These are phyloP conservation scores for Nymphaea thermarum DNA, from an alignment of 164 flowering plant species.

Conservation along the genomic window DNA sequence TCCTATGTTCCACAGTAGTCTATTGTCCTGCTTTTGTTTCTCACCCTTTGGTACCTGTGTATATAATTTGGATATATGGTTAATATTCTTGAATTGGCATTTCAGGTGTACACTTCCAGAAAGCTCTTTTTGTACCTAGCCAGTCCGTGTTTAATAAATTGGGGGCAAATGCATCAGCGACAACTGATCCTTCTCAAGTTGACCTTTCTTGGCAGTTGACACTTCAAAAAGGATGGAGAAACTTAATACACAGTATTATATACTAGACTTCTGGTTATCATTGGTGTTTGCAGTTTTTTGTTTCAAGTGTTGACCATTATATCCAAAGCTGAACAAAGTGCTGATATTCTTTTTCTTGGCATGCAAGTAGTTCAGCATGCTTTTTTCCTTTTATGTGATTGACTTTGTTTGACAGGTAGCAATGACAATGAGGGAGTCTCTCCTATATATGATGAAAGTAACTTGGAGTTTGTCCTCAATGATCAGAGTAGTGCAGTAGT, in stretches of 20 bases:
- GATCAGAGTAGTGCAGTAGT: conserved; percentile 47
- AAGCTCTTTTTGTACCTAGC: conserved; percentile 85
- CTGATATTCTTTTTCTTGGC: background rate
- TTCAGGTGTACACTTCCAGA: conserved; percentile 79
- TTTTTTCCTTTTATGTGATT: background rate
- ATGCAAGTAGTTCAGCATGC: background rate
- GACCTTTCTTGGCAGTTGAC: conserved; percentile 83
- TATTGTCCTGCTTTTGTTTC: background rate
- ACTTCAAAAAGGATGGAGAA: conserved; percentile 77
- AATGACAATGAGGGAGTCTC: conserved; percentile 21
- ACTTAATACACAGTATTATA: conserved; percentile 24
- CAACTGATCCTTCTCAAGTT: conserved; percentile 34
- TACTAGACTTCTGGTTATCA: background rate
- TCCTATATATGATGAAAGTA: conserved; percentile 17
- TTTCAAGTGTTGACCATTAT: background rate
- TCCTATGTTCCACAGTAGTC: background rate
- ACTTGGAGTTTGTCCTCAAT: background rate
- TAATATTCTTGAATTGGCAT: conserved; percentile 6
- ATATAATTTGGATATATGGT: background rate
- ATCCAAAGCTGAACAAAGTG: background rate
- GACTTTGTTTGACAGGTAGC: conserved; percentile 13
- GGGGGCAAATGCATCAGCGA: conserved; percentile 32
- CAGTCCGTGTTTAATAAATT: conserved; percentile 69
- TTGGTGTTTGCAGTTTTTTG: too few species aligned
- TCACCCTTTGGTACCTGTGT: background rate